Base-by-base conservation (phyloP, 345 rosid genomes). In the Gossypium longicalyx region DNA sequence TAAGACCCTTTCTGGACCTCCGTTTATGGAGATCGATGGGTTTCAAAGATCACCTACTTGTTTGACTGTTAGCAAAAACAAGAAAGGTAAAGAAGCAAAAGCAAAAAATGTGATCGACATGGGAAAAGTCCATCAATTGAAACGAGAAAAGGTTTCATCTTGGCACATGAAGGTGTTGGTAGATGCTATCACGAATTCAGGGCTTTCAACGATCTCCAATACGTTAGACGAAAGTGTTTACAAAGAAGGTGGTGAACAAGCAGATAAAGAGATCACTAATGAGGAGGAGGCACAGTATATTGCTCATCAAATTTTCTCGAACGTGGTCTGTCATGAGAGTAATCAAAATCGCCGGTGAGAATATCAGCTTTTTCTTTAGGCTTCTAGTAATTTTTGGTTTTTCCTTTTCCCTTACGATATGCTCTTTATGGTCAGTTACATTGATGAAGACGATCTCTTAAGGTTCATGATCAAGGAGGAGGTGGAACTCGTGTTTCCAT, bases 161-260 rank as follows among this genome's bases (percentile, higher is more conserved):
- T 92, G 97, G 98, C 91, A 94, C n/a, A 92, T 94, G 97, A 86
- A 93, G 84, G 87, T 86, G 71, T 83, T 94, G 87, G 84, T 89
- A 3, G 97, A 94, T 63, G 87, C 92, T 0, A 85, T 92, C 19
- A 88, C 86, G 74, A 86, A 76, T 70, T 87, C 97, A 0, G 86
- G 92, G 67, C 83, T 92, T 56, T 83, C 92, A 1, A 89, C 94
- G 17, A 85, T 94, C 76, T 94, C 98, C 2, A 80, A 85, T 60
- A 71, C 92, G 1, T 58, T 94, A 57, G 93, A 91, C 53, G 92
- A 90, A 81, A 80, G 79, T 76, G 60, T 70, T 15, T 59, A 80
- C 43, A 86, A 64, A 8, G 84, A 71, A 38, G 79, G n/a, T 9
- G 79, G 68, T n/a, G 86, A 79, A 71, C 84, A 78, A 73, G 57